Evolutionary conservation across 2,329 filamentous ascomycete genomes (phyloP).

Genomic region (Sclerotinia minor): DNA sequence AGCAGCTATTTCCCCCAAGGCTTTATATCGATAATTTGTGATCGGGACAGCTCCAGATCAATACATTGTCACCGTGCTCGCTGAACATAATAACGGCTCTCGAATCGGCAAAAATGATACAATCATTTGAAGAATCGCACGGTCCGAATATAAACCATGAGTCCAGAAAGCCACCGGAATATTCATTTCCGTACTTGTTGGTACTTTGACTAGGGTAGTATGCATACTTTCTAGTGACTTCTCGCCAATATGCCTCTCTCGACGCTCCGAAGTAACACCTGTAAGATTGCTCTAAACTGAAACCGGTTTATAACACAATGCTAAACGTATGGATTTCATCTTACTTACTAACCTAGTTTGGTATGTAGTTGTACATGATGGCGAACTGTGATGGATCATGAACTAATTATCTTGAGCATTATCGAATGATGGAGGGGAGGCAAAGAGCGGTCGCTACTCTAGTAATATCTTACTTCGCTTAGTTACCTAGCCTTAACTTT

Average conservation of each 20-base stretch:
- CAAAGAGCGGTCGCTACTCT: neutral
- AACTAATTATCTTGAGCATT: neutral
- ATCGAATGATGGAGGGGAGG: neutral
- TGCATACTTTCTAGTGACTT: neutral
- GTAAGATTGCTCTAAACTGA: neutral
- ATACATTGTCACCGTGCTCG: conserved; percentile 23
- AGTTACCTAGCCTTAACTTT: no score
- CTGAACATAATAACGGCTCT: conserved; percentile 29
- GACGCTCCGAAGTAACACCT: neutral
- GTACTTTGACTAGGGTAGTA: neutral
- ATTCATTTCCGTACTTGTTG: neutral
- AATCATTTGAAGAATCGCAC: conserved; percentile 30
- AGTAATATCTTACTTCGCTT: neutral
- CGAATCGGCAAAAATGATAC: conserved; percentile 30
- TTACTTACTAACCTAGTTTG: neutral
- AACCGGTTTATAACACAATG: neutral
- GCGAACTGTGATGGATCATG: neutral
- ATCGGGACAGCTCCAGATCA: conserved; percentile 25
- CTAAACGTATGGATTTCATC: neutral
- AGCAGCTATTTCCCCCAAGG: conserved; percentile 27
- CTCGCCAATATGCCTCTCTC: neutral
- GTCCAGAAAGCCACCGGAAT: conserved; percentile 17
- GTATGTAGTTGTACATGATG: neutral
- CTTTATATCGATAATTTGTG: conserved; percentile 30
- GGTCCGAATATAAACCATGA: conserved; percentile 27